Conservation (phyloP, 1,284 basidiomycete species). For the Sanguinoderma infundibulare region DNA sequence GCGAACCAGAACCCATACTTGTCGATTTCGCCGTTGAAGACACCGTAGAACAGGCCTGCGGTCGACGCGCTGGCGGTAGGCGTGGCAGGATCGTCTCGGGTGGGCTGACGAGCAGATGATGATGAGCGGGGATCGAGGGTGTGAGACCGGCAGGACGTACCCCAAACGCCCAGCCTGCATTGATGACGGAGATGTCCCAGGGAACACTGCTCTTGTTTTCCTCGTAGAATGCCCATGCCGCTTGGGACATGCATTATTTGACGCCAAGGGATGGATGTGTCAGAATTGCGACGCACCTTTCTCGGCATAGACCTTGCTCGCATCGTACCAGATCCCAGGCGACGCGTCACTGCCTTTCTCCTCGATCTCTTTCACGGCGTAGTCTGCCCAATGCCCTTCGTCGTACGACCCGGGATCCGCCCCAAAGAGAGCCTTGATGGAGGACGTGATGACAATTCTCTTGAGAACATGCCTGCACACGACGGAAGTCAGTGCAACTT, state of each 20-base stretch:
- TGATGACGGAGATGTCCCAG: background rate
- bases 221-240: background rate
- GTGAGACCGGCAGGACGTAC: background rate
- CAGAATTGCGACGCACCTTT: slow-evolving; percentile 17
- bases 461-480: slow-evolving; percentile 3
- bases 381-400: slow-evolving; percentile 69
- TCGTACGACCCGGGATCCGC: slow-evolving; percentile 33
- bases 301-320: slow-evolving; percentile 74
- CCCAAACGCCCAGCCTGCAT: background rate
- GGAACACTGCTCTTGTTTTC: background rate
- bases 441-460: slow-evolving; percentile 63
- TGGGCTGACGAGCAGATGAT: slow-evolving; percentile 6
- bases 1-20: slow-evolving; percentile 31
- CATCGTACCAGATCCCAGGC: slow-evolving; percentile 50
- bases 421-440: slow-evolving; percentile 51
- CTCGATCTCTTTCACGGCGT: slow-evolving; percentile 51
- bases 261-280: no score
- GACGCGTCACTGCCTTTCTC: slow-evolving; percentile 51
- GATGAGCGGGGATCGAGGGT: background rate
- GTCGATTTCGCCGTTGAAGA: slow-evolving; percentile 29
- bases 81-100: slow-evolving; percentile 20
- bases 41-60: slow-evolving; percentile 4
- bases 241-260: background rate
- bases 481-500: no score
- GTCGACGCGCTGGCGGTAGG: slow-evolving; percentile 6